Evolutionary conservation across 805 yeast genomes (phyloP), one percentile per base, ranked within the genome.

Genomic region (Metschnikowia koreensis): DNA sequence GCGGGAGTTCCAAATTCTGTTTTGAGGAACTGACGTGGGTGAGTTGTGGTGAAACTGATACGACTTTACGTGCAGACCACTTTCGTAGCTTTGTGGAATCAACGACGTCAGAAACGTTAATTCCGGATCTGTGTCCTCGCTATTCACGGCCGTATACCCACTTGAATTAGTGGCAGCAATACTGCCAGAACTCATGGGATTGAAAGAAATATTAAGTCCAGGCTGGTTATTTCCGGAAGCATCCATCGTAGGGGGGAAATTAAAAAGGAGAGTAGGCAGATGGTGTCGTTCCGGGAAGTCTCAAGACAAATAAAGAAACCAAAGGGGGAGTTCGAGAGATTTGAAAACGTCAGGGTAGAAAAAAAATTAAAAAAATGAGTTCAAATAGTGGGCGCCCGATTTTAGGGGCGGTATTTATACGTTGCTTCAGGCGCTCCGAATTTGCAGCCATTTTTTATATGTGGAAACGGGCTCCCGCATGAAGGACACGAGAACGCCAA

Each of bases 171-270:
- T 49, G 26, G 55, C 60, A 11, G 60, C 52, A 29, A 56, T 52
- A 42, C 59, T 57, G 12, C 60, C 60, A 3, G 60, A 56, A 33
- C 58, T 51, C 51, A 57, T 43, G n/a, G 55, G 51, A 43, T 42
- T 53, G 49, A 51, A 53, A 13, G 56, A 44, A 28, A 49, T 52
- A 51, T 49, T 54, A 37, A 54, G 53, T 41, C 53, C 53, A 38
- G 61, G 46, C 54, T 59, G 49, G 47, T 54, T 38, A 55, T 36
- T 42, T 51, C 43, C 47, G n/a, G 47, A 42, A 40, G 50, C 27
- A 46, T 33, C 47, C 55, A 48, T 28, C 49, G 31, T 38, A 28
- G 38, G 16, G 36, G 42, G n/a, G 38, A 43, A 27, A 26, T 22
- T 22, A 22, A 22, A 22, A 22, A 22, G 22, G 22, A 16, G 16